Evolutionary conservation across 2,329 filamentous ascomycete genomes (phyloP), one percentile per base, ranked within the genome.

Genomic region (Sporothrix sp.): DNA sequence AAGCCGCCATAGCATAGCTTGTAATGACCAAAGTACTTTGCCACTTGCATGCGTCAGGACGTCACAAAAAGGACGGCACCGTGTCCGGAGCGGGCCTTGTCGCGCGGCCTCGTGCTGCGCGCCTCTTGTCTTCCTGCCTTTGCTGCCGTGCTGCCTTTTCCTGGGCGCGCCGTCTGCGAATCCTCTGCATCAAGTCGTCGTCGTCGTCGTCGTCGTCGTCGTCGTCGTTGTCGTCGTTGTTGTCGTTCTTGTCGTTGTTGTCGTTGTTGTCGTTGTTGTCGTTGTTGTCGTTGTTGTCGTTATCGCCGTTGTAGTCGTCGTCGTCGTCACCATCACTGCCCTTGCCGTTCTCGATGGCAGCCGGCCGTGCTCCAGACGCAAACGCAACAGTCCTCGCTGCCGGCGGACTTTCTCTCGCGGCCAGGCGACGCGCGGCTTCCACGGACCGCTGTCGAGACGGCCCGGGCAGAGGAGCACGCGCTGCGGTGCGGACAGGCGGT

Each of bases 101-200:
- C 27, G 42, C 37, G 3, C n/a, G 32, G 32, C 23, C 4, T 25
- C 11, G 18, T 33, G 40, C 16, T 35, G 10, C 25, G 28, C 27
- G 2, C 32, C 14, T 33, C 42, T 28, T 11, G 18, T 21, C 23
- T 28, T 36, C n/a, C 23, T 16, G n/a, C 13, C 23, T 25, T 18
- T 20, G 32, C 7, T 43, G 38, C 8, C 51, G 51, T 13, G 39
- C 33, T 1, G 28, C 39, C 20, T 51, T 55, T 7, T 55, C 53
- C 20, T 44, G 46, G 9, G 44, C 47, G 2, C 57, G 51, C 7
- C 54, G 51, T 23, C 40, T 23, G 3, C 52, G 53, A 3, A 56
- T 43, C 20, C 44, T 48, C 8, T 49, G 50, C 23, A 57, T 21
- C 14, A 58, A 23, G n/a, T 40, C 14, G n/a, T 44, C 45, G 0